A percentile compares a stretch with the other conserved stretches of the same genome.
Evolutionary conservation across 2,329 filamentous ascomycete species (phyloP).

Genomic region (Raffaelea ambrosiae): DNA sequence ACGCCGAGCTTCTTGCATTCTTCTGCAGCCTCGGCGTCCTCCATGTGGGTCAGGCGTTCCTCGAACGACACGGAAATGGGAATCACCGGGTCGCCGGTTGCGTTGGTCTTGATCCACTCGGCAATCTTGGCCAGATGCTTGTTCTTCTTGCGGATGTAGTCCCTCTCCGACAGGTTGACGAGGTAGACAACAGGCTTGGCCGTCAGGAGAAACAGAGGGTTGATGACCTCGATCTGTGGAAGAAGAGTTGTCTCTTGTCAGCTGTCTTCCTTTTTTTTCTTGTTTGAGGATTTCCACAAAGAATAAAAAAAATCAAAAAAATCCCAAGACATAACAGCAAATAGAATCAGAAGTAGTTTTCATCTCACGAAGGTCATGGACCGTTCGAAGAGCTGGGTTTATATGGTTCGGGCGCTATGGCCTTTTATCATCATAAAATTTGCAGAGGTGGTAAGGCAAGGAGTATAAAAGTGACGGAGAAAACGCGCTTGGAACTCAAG

Average conservation of each 20-base stretch:
- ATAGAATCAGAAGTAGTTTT: constrained; percentile 60
- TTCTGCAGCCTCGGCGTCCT: constrained; percentile 67
- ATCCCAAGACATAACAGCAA: no score
- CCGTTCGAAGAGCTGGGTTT: constrained; percentile 99
- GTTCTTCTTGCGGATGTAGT: constrained; percentile 99
- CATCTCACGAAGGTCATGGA: constrained; percentile 83
- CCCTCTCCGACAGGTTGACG: constrained; percentile 93
- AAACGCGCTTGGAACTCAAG: neutral
- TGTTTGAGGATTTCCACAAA: no score
- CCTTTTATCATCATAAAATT: constrained; percentile 95
- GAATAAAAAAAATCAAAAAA: neutral
- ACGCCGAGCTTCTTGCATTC: constrained; percentile 85
- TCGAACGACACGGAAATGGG: constrained; percentile 90
- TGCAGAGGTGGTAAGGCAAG: constrained; percentile 10
- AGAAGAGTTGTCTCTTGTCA: no score
- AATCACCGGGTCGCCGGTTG: constrained; percentile 79
- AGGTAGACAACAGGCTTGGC: constrained; percentile 97
- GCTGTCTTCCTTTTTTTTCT: no score
- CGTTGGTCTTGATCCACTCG: constrained; percentile 91
- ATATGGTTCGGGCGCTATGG: constrained; percentile 75
- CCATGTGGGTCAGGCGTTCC: constrained; percentile 77
- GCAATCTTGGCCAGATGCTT: constrained; percentile 92
- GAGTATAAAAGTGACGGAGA: neutral
- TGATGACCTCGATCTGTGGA: constrained; percentile 89
- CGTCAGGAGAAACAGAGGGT: constrained; percentile 87